Evolutionary conservation across 1,139 yeast species (phyloP).

Genomic region (Suhomyces kunorum): DNA sequence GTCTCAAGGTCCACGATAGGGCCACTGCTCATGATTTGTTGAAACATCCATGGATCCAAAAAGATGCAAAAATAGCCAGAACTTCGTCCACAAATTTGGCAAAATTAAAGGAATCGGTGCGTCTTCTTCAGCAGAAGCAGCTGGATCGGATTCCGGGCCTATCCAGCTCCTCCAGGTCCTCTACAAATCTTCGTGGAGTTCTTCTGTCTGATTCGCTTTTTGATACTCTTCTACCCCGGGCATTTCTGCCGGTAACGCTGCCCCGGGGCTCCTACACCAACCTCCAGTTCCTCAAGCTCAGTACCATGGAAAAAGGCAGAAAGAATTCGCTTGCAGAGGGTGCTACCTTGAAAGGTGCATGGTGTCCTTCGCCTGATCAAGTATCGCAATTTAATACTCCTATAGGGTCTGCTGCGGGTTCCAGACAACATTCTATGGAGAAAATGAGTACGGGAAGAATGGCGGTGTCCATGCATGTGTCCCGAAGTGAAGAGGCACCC

Average conservation of each 20-base stretch:
- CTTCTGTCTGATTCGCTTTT: slow-evolving; percentile 10
- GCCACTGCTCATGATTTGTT: slow-evolving; percentile 49
- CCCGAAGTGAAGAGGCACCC: slow-evolving; percentile 4
- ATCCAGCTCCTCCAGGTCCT: slow-evolving; percentile 6
- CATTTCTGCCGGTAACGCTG: slow-evolving; percentile 3
- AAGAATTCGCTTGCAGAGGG: slow-evolving; percentile 20
- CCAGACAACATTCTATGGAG: slow-evolving; percentile 16
- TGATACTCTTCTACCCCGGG: slow-evolving; percentile 4
- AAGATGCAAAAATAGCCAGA: neutral
- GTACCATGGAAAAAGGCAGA: slow-evolving; percentile 18
- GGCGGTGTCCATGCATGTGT: slow-evolving; percentile 2
- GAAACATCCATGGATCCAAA: slow-evolving; percentile 48
- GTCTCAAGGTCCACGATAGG: slow-evolving; percentile 50
- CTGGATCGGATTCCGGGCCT: slow-evolving; percentile 2
- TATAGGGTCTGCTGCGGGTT: slow-evolving; percentile 14
- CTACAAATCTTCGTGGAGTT: neutral
- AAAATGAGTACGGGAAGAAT: slow-evolving; percentile 6
- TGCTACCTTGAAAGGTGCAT: slow-evolving; percentile 30
- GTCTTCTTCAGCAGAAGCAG: slow-evolving; percentile 11
- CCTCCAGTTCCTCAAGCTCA: slow-evolving; percentile 6
- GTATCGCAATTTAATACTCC: slow-evolving; percentile 35
- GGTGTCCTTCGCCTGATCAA: slow-evolving; percentile 33
- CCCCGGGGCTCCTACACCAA: slow-evolving; percentile 6
- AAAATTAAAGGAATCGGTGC: slow-evolving; percentile 12
- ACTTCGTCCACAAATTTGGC: slow-evolving; percentile 4